Evolutionary conservation across 106 monocot species (phyloP).

Genomic region (Chionographis japonica): DNA sequence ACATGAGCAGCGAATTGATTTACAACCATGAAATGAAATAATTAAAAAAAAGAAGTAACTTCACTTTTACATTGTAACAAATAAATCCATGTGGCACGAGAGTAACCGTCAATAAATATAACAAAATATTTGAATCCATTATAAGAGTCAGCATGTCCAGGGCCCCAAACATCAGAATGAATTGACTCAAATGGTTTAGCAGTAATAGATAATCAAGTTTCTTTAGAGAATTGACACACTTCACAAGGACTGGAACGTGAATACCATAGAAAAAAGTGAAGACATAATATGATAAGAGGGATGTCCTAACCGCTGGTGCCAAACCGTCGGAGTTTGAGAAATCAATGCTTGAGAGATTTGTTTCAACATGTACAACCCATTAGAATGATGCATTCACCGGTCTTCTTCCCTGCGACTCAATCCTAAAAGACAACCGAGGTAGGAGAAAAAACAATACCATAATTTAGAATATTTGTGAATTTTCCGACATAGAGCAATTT

Average conservation of each 20-base stretch:
- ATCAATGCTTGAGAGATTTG: not conserved
- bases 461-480: not conserved
- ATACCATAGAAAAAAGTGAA: not conserved
- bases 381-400: not conserved
- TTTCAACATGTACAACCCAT: not conserved
- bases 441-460: not conserved
- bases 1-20: not conserved
- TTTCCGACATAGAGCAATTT: not conserved
- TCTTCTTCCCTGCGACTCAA: not conserved
- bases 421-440: not conserved
- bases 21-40: not conserved
- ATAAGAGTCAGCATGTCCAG: not conserved
- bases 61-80: not conserved
- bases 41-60: not conserved
- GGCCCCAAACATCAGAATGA: not conserved
- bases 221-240: not conserved
- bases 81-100: not conserved
- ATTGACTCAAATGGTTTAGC: not conserved
- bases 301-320: not conserved
- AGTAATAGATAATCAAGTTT: not conserved
- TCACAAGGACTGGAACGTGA: not conserved
- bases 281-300: not conserved
- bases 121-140: not conserved
- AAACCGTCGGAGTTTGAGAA: not conserved
- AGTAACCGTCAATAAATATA: not conserved